These are phyloP conservation scores for Pistacia atlantica DNA, from an alignment of 345 rosid genomes.

Conservation along the genomic window DNA sequence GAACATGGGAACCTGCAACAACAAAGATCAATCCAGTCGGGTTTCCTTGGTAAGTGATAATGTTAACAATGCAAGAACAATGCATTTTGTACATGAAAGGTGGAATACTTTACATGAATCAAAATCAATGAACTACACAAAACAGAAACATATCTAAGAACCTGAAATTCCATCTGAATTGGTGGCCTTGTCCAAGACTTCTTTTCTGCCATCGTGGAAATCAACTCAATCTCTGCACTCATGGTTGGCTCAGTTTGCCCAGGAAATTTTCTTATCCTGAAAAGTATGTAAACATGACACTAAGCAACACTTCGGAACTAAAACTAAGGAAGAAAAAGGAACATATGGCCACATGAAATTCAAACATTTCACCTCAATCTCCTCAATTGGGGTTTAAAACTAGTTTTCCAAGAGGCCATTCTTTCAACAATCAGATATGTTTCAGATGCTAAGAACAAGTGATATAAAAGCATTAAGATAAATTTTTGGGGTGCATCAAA, in stretches of 20 bases:
- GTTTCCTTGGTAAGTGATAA: background rate
- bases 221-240: slow-evolving; percentile 97
- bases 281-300: slow-evolving; percentile 1
- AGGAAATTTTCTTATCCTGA: slow-evolving; percentile 95
- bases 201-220: slow-evolving; percentile 92
- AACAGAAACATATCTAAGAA: slow-evolving; percentile 30
- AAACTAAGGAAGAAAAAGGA: background rate
- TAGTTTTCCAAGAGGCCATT: background rate
- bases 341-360: background rate
- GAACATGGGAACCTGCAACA: slow-evolving; percentile 92
- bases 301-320: slow-evolving; percentile 5
- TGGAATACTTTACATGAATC: background rate
- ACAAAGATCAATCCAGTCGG: background rate
- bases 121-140: background rate
- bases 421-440: background rate
- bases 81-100: background rate
- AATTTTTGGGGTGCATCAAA: background rate
- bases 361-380: background rate
- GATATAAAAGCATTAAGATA: background rate
- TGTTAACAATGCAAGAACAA: slow-evolving; percentile 2
- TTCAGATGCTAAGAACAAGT: background rate
- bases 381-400: background rate
- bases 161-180: slow-evolving; percentile 99
- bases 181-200: slow-evolving; percentile 98
- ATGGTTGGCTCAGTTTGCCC: slow-evolving; percentile 97